Base-by-base conservation (phyloP, 192 early-diverging fungal species). In the Radiomyces spectabilis region DNA sequence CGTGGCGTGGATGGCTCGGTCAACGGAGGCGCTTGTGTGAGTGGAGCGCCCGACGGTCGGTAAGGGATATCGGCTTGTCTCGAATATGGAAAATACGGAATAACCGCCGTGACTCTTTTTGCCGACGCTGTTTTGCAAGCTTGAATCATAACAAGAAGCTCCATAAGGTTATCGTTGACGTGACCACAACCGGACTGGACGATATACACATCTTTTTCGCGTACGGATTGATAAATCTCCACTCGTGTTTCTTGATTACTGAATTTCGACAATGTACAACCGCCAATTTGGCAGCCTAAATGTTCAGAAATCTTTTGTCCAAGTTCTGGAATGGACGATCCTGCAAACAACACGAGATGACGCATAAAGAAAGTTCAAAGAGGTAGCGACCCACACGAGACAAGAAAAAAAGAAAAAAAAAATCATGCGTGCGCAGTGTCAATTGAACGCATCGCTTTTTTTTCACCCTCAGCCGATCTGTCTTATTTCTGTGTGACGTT, bases 151-250 rank as follows among this genome's bases (percentile, higher is more conserved):
- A 98, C 94, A 38, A 96, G 78, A 42, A 98, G 79, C 64, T 98
- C 95, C 77, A 95, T 93, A 41, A 98, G 72, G 72, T 94, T 86
- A 76, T 98, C 94, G 65, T 95, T 95, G 61, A 98, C 92, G 31
- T 92, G 77, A 13, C 94, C 92, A 68, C 93, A 95, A 33, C 92
- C 95, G 38, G 87, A 83, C 71, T 91, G 86, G 25, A 97, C 80
- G 73, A 97, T 94, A 72, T 88, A 97, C 41, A 94, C 92, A 62
- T 94, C 92, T 61, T 87, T 80, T 55, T 89, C 87, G 55, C 94
- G 82, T 33, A 96, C 91, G 37, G 83, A 85, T 66, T 94, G 87
- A 44, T 83, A 82, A 57, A 98, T 88, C 62, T 92, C 88, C 12
- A 98, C 91, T 63, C 87, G 94, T 29, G 92, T 94, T 66, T 98